These are phyloP conservation scores for Cordia subcordata DNA, from an alignment of 257 asterid genomes.

Conservation along the genomic window DNA sequence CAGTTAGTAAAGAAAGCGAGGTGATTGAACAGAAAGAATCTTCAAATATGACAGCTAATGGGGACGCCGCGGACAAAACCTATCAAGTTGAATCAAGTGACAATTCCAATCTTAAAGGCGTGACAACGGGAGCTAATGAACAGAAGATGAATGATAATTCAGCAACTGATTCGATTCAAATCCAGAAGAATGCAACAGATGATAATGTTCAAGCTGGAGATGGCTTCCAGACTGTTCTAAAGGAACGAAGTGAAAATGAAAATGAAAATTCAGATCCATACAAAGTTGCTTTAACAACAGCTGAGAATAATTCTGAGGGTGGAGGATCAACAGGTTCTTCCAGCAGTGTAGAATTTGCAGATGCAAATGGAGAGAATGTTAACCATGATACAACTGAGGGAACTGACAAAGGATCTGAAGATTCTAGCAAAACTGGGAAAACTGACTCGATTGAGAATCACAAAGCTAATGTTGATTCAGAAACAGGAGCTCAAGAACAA, in stretches of 20 bases:
- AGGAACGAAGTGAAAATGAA: constrained; percentile 21
- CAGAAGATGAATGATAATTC: constrained; percentile 20
- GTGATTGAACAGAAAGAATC: constrained; percentile 22
- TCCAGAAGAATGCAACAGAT: constrained; percentile 15
- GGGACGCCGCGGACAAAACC: constrained; percentile 15
- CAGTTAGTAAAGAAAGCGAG: constrained; percentile 19
- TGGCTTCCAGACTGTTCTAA: not conserved
- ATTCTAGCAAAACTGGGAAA: constrained; percentile 4
- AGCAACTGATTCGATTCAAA: constrained; percentile 20
- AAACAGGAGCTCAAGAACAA: constrained; percentile 26
- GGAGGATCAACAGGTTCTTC: constrained; percentile 22
- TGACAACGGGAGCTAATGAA: constrained; percentile 21
- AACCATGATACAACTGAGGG: constrained; percentile 7
- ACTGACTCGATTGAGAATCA: constrained; percentile 10
- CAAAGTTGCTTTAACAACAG: constrained; percentile 11
- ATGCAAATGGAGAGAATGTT: constrained; percentile 16
- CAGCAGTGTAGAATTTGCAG: constrained; percentile 12
- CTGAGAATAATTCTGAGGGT: constrained; percentile 11
- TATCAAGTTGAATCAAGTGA: constrained; percentile 6
- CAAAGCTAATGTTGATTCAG: constrained; percentile 17
- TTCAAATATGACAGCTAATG: constrained; percentile 8
- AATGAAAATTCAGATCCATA: constrained; percentile 24
- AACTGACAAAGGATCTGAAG: constrained; percentile 22
- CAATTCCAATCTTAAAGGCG: constrained; percentile 6
- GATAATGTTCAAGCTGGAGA: constrained; percentile 4